These are phyloP conservation scores for Cyberlindnera xishuangbannaensis DNA, from an alignment of 805 yeast genomes.

Conservation along the genomic window DNA sequence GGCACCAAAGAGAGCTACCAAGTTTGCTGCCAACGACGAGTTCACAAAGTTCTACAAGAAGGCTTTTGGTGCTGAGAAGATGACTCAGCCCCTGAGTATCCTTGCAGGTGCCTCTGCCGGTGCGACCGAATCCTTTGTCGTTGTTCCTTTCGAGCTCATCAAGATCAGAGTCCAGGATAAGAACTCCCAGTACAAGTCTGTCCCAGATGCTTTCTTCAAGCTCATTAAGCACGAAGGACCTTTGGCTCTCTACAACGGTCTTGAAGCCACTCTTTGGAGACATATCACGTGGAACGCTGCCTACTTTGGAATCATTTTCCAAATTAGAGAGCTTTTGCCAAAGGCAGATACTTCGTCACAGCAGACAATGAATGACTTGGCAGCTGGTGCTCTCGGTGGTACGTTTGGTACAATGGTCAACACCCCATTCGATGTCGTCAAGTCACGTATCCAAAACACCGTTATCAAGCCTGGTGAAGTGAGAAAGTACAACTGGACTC, in stretches of 20 bases:
- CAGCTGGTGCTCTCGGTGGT: constrained; percentile 96
- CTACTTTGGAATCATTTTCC: constrained; percentile 92
- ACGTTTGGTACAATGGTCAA: constrained; percentile 91
- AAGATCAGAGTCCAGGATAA: constrained; percentile 93
- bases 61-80: constrained; percentile 57
- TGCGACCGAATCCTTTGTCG: constrained; percentile 93
- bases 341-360: constrained; percentile 62
- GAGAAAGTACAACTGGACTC: constrained; percentile 89
- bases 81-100: constrained; percentile 80
- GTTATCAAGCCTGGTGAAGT: constrained; percentile 62
- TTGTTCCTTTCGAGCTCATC: constrained; percentile 94
- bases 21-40: constrained; percentile 96
- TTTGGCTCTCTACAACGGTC: constrained; percentile 84
- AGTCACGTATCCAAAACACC: constrained; percentile 87
- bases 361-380: constrained; percentile 78
- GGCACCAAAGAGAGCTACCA: constrained; percentile 98
- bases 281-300: constrained; percentile 97
- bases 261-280: constrained; percentile 97
- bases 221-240: constrained; percentile 73
- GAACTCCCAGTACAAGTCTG: constrained; percentile 74
- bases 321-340: constrained; percentile 75
- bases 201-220: constrained; percentile 71
- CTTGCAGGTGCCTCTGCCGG: constrained; percentile 98
- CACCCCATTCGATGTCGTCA: constrained; percentile 97
- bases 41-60: constrained; percentile 83